Conservation (phyloP, 352 stramenopile species). For the Pseudoperonospora humuli region DNA sequence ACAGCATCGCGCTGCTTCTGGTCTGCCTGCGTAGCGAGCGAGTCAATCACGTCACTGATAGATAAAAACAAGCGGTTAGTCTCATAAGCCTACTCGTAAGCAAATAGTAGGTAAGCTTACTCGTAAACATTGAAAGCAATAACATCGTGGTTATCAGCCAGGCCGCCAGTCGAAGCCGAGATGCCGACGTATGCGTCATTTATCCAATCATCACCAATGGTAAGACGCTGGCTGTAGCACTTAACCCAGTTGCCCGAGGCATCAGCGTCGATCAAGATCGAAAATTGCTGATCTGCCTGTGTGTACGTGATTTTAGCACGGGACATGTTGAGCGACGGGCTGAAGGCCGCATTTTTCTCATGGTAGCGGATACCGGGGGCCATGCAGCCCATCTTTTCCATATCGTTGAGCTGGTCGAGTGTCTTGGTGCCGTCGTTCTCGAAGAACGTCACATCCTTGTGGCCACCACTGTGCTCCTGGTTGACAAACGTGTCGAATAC, state of each 20-base stretch:
- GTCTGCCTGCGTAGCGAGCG: conserved; percentile 33
- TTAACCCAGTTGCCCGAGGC: conserved; percentile 66
- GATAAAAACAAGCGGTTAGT: conserved; percentile 9
- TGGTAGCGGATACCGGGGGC: conserved; percentile 73
- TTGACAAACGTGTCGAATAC: conserved; percentile 86
- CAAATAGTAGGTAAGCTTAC: conserved; percentile 28
- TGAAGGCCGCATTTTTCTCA: conserved; percentile 74
- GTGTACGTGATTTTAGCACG: conserved; percentile 75
- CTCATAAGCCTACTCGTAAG: neutral
- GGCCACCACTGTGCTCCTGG: conserved; percentile 59
- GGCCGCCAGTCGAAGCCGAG: conserved; percentile 70
- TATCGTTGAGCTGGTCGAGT: conserved; percentile 70
- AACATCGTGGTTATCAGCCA: conserved; percentile 82
- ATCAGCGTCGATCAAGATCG: conserved; percentile 64
- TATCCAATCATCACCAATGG: conserved; percentile 46
- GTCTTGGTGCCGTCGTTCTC: conserved; percentile 72
- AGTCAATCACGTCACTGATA: conserved; percentile 58
- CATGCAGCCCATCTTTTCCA: conserved; percentile 66
- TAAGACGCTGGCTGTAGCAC: conserved; percentile 50
- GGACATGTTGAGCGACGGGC: conserved; percentile 69
- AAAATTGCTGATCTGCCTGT: conserved; percentile 44
- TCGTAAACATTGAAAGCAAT: conserved; percentile 69
- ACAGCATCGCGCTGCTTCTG: conserved; percentile 57
- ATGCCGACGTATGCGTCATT: conserved; percentile 62
- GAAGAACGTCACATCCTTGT: conserved; percentile 81